Conservation (phyloP, 2,329 filamentous ascomycete species). For the Penicillium sp. region DNA sequence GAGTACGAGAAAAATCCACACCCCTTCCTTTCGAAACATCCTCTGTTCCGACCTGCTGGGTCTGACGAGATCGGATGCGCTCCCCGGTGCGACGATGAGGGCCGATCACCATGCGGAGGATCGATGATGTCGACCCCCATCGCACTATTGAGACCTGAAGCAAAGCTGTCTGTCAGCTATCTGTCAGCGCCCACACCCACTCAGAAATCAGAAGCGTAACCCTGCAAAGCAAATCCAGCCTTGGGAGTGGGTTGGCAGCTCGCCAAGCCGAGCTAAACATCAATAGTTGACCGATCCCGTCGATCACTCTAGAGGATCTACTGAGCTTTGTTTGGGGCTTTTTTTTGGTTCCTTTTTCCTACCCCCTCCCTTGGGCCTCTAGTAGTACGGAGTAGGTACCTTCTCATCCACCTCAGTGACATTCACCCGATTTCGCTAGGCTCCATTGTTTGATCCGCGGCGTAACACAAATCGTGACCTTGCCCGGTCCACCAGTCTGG, state of each 20-base stretch:
- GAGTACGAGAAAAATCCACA: constrained; percentile 1
- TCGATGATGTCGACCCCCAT: constrained; percentile 10
- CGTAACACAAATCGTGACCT: constrained; percentile 8
- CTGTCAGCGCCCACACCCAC: constrained; percentile 5
- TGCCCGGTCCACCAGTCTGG: constrained; percentile 17
- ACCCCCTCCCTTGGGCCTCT: background rate
- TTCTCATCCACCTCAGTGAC: background rate
- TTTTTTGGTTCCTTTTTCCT: constrained; percentile 13
- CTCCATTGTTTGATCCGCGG: constrained; percentile 13
- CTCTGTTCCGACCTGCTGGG: background rate
- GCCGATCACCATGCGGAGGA: constrained; percentile 6
- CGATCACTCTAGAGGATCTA: constrained; percentile 39
- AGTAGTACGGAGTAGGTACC: no score
- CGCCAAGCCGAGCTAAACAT: constrained; percentile 41
- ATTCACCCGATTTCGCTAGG: constrained; percentile 1
- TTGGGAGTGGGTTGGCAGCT: constrained; percentile 6
- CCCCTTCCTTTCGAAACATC: background rate
- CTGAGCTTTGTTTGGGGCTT: constrained; percentile 26
- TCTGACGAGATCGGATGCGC: constrained; percentile 13
- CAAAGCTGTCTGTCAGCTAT: constrained; percentile 13
- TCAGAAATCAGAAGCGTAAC: constrained; percentile 4
- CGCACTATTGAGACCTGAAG: constrained; percentile 27
- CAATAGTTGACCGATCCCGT: constrained; percentile 46
- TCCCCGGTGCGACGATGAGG: constrained; percentile 2
- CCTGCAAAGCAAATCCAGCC: background rate